Conservation (phyloP, 1,284 basidiomycete species). For the Schizopora paradoxa region DNA sequence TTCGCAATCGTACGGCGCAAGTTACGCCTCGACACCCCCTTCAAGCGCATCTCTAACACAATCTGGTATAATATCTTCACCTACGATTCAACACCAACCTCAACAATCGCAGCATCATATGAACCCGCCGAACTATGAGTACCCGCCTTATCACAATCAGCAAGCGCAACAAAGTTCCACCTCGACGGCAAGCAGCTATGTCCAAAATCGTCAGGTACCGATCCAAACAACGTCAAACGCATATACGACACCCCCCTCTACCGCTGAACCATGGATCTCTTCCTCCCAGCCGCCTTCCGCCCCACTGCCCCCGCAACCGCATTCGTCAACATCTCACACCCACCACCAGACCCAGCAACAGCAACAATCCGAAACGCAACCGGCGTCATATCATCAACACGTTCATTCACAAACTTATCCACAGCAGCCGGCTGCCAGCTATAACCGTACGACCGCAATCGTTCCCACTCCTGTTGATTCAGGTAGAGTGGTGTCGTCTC, state of each 20-base stretch:
- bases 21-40: neutral
- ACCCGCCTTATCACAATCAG: neutral
- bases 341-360: conserved; percentile 14
- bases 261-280: too few relatives aligned
- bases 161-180: neutral
- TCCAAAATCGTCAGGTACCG: too few relatives aligned
- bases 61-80: conserved; percentile 1
- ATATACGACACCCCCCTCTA: too few relatives aligned
- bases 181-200: conserved; percentile 4
- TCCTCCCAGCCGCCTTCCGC: conserved; percentile 2
- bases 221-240: too few relatives aligned
- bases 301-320: conserved; percentile 19
- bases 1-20: too few relatives aligned
- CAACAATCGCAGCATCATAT: conserved; percentile 4
- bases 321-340: conserved; percentile 20
- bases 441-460: too few relatives aligned
- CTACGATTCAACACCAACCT: neutral
- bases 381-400: neutral
- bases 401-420: neutral
- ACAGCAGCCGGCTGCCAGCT: too few relatives aligned
- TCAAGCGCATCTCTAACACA: neutral
- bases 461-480: too few relatives aligned
- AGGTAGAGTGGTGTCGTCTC: too few relatives aligned
- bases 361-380: conserved; percentile 12
- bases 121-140: too few relatives aligned